Base-by-base conservation (phyloP, 2,329 filamentous ascomycete species). In the Stagonosporopsis chrysanthemi region DNA sequence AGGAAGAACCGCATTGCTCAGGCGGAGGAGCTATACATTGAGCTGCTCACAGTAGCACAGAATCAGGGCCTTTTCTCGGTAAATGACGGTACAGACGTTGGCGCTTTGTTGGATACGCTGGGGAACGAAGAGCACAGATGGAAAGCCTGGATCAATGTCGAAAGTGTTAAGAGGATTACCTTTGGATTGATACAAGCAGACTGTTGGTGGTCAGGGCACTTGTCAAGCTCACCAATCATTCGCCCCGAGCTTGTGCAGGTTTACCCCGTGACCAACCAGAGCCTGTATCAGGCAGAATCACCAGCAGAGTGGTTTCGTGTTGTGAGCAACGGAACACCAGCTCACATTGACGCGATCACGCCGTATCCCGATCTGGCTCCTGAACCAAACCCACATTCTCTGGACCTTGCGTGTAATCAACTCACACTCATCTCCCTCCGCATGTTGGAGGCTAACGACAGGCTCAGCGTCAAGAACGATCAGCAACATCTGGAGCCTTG, bases 61-160 rank as follows among this genome's bases (percentile, higher is more conserved):
- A 77, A 78, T 29, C 79, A 83, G 63, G 82, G 82, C 0, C 69
- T 84, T 0, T 83, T 84, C 53, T 77, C 78, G 14, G 77, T 78
- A 4, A 80, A 75, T 5, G 82, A 84, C 60, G 65, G 66, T 23
- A 58, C 61, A 4, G 58, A 68, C 17, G 62, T 73, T 2, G 73
- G 72, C 39, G 75, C 78, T 17, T 65, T 82, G 3, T 77, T 82
- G 22, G 79, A 81, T 24, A 71, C 76, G 4, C 73, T 81, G 6
- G 68, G 77, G 14, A 78, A 81, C 58, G 73, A 79, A 31, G 79
- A 82, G 45, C 69, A 75, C 23, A 72, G 77, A 62, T 84, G 82
- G 82, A 82, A 80, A 62, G 79, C 80, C 2, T 84, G 82, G 82
- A 77, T 79, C 58, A 79, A 80, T 45, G 76, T 84, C 7, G 82